Percentiles rank a stretch among this genome's conserved stretches.
Evolutionary conservation across 2,329 filamentous ascomycete species (phyloP).

Genomic region (Verticillium dahliae): DNA sequence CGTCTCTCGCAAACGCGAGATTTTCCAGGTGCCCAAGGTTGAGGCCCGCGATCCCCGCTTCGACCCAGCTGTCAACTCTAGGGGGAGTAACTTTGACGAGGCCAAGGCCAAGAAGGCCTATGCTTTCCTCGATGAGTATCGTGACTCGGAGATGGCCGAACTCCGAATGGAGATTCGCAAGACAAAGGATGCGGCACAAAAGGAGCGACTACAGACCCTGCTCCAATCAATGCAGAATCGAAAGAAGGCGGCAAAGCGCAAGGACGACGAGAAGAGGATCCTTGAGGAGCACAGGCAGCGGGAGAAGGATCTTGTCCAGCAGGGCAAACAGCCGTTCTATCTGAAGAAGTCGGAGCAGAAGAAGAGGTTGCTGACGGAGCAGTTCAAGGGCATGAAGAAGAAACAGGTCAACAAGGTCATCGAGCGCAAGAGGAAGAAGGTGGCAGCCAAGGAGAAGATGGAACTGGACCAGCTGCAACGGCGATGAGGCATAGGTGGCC

Average conservation of each 20-base stretch:
- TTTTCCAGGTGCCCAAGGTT: conserved; percentile 56
- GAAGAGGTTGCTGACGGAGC: conserved; percentile 72
- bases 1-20: conserved; percentile 73
- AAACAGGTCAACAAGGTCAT: conserved; percentile 79
- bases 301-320: conserved; percentile 77
- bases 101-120: conserved; percentile 65
- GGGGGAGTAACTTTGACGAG: conserved; percentile 42
- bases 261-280: conserved; percentile 64
- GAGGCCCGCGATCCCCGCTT: conserved; percentile 79
- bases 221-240: conserved; percentile 74
- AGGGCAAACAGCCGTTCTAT: conserved; percentile 91
- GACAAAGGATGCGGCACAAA: conserved; percentile 57
- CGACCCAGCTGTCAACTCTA: conserved; percentile 53
- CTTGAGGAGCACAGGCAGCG: conserved; percentile 68
- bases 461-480: conserved; percentile 44
- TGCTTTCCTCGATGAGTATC: conserved; percentile 81
- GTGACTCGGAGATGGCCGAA: conserved; percentile 72
- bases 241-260: conserved; percentile 62
- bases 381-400: conserved; percentile 77
- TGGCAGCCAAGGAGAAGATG: conserved; percentile 77
- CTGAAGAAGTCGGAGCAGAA: conserved; percentile 90
- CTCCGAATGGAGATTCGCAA: conserved; percentile 61
- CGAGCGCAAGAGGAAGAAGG: conserved; percentile 85
- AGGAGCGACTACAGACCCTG: conserved; percentile 64
- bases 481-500: background rate